Percentiles rank a stretch among this genome's conserved stretches.
These are phyloP conservation scores for Fagopyrum esculentum DNA, from an alignment of 148 eudicot species.

Conservation along the genomic window DNA sequence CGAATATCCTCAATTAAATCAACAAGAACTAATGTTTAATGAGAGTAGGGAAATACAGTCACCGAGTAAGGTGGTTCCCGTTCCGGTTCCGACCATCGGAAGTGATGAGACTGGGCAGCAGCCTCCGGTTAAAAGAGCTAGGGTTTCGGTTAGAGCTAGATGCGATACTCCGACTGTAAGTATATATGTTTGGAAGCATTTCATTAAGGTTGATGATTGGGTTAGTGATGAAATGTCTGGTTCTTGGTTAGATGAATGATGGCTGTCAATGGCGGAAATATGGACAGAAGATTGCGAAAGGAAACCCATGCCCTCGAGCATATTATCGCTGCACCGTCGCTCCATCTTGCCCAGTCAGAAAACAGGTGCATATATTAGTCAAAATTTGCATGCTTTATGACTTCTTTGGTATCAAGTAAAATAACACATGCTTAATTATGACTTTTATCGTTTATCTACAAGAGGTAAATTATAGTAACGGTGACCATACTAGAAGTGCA, in stretches of 20 bases:
- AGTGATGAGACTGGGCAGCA: conserved; percentile 24
- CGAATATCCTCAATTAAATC: not conserved
- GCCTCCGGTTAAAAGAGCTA: conserved; percentile 45
- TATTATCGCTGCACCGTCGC: conserved; percentile 85
- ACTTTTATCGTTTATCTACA: too few species aligned
- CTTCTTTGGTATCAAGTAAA: too few species aligned
- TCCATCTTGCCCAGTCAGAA: conserved; percentile 82
- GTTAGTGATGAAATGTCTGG: not conserved
- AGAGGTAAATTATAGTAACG: too few species aligned
- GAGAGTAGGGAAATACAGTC: conserved; percentile 28
- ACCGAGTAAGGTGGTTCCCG: conserved; percentile 39
- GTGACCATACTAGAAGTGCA: too few species aligned
- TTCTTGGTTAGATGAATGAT: conserved; percentile 41
- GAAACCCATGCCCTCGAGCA: conserved; percentile 68
- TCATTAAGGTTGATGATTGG: not conserved
- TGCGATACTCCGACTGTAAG: conserved; percentile 75
- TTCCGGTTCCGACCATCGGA: conserved; percentile 22
- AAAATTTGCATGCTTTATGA: not conserved
- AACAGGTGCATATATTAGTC: conserved; percentile 47
- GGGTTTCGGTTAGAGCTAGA: conserved; percentile 82
- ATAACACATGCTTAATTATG: too few species aligned
- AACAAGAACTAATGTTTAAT: not conserved
- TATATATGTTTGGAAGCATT: not conserved
- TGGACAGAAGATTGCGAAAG: conserved; percentile 73
- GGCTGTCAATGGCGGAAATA: conserved; percentile 79